phyloP scores from a whole-genome alignment of 23 red algal genomes.

The Pyropia yezoensis region DNA sequence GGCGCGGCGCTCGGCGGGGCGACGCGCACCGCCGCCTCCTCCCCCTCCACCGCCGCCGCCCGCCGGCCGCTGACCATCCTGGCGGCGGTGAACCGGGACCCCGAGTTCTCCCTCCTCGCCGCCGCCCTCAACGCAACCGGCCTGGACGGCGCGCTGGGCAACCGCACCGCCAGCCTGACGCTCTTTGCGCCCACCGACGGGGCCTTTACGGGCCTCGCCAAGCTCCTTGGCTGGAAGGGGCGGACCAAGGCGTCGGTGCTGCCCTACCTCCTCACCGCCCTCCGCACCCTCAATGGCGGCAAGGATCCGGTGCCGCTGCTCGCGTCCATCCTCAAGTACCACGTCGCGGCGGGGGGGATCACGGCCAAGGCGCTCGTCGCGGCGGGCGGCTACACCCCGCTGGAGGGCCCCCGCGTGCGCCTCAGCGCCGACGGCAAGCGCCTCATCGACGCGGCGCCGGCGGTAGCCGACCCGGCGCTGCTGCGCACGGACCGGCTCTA shows the following conservation, averaged over 20 bases:
- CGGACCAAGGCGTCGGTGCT: background rate
- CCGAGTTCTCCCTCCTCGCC: too few species aligned
- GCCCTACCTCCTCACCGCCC: background rate
- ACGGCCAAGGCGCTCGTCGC: background rate
- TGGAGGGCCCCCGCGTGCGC: background rate
- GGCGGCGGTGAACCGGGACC: too few species aligned
- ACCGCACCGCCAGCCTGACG: constrained; percentile 12
- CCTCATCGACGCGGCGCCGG: constrained; percentile 5
- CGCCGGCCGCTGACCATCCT: too few species aligned
- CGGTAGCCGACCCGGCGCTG: constrained; percentile 4
- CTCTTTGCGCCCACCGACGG: constrained; percentile 28
- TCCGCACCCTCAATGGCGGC: background rate
- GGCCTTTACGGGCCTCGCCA: constrained; percentile 19
- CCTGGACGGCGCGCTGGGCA: constrained; percentile 1
- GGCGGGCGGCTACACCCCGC: background rate
- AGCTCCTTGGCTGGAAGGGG: constrained; percentile 2
- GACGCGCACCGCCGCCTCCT: too few species aligned
- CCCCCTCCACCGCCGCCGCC: too few species aligned
- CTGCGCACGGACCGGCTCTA: too few species aligned
- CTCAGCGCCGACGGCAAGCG: constrained; percentile 8
- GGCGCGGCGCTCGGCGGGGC: too few species aligned
- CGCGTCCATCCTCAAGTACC: constrained; percentile 13
- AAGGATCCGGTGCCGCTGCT: background rate
- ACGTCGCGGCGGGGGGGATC: constrained; percentile 9
- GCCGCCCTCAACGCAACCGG: background rate